Evolutionary conservation across 2,329 filamentous ascomycete genomes (phyloP), one percentile per base, ranked within the genome.

Genomic region (Trichoderma asperellum): DNA sequence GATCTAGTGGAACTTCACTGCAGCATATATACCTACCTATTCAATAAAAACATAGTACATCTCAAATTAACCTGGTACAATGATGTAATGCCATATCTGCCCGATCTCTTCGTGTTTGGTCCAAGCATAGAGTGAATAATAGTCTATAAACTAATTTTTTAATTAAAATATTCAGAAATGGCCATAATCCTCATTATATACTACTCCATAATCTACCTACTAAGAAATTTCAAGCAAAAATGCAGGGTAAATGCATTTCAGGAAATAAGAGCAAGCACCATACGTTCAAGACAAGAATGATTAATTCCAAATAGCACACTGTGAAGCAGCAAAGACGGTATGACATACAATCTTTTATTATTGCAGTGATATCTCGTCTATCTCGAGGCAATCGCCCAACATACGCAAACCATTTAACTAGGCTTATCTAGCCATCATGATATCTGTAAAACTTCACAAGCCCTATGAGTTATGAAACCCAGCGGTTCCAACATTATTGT

Each of bases 391-490:
- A 59, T 5, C 21, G 57, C 35, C 57, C 18, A 43, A 59, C 57
- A 59, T 43, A 29, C 34, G 40, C 57, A 59, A 43, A 43, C 57
- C 57, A 59, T 29, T 59, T 2, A 18, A 40, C 21, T 21, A 8
- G 57, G 57, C 57, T 27, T 5, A 2, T 43, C 35, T 37, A 21
- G 57, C 57, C 57, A 16, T 12, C 35, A 29, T 59, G 57, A 43
- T 59, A 59, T 59, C 35, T 27, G 56, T 58, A 58, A n/a, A 32
- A 58, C 53, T 43, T 59, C n/a, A 43, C 21, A 59, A 59, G 35
- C 35, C 43, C 4, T 11, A 59, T 59, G 57, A 59, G 35, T 24
- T n/a, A 43, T n/a, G 40, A 14, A 59, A 59, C 57, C 37, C 21
- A 24, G 21, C 21, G 35, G 57, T 29, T 59, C 16, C 57, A 59